Percentiles rank a stretch among this genome's conserved stretches.
phyloP scores from a whole-genome alignment of 2,329 filamentous ascomycete species.

The Venturiaceae sp. region DNA sequence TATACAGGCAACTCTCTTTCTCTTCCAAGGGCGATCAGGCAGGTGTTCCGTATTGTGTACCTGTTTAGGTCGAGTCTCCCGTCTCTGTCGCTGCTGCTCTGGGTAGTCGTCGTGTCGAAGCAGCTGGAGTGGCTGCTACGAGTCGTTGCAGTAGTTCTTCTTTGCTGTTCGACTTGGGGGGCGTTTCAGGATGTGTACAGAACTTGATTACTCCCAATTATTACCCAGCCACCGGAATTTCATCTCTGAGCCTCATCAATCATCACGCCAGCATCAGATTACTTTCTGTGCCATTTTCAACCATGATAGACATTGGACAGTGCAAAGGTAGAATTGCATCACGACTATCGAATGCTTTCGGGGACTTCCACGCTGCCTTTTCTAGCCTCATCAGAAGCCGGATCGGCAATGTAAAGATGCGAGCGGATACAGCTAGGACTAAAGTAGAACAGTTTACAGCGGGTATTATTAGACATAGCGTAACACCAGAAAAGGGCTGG shows the following conservation, averaged over 20 bases:
- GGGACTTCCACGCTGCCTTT: background rate
- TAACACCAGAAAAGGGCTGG: background rate
- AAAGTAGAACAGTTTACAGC: background rate
- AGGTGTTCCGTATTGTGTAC: background rate
- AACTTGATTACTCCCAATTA: too few species aligned
- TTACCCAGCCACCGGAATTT: too few species aligned
- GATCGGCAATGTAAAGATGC: background rate
- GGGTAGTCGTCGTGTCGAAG: background rate
- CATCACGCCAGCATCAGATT: background rate
- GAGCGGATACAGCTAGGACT: too few species aligned
- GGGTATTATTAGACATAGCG: background rate
- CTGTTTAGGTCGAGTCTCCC: background rate
- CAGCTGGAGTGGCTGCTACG: slow-evolving; percentile 1
- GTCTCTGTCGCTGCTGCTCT: background rate
- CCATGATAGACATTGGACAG: background rate
- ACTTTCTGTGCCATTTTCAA: background rate
- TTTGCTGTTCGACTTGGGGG: background rate
- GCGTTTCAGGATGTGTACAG: background rate
- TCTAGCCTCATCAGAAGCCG: background rate
- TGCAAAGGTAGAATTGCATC: too few species aligned
- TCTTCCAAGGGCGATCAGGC: background rate
- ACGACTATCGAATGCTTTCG: background rate
- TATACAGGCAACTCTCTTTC: background rate
- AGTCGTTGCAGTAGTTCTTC: background rate
- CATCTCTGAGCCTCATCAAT: too few species aligned